Evolutionary conservation across 495 filamentous ascomycete species (phyloP).

Genomic region (Aspergillus funiculosus): DNA sequence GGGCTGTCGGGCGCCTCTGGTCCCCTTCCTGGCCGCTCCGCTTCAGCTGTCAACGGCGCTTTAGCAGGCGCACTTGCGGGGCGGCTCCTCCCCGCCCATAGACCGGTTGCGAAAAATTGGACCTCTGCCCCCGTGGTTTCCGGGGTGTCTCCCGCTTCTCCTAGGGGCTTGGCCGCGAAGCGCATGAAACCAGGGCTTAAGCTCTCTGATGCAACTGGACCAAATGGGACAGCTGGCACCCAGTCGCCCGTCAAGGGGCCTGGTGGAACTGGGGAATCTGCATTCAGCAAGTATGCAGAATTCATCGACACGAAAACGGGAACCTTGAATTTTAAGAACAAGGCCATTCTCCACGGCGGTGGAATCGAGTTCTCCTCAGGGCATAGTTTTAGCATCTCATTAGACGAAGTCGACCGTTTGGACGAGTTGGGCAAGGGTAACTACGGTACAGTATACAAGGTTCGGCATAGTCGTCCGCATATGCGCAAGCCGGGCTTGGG

Average conservation of each 20-base stretch:
- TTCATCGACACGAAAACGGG: slow-evolving; percentile 89
- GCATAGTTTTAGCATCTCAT: slow-evolving; percentile 84
- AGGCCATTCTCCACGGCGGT: slow-evolving; percentile 78
- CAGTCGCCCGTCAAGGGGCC: slow-evolving; percentile 15
- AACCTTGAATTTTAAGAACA: slow-evolving; percentile 87
- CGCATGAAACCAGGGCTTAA: slow-evolving; percentile 48
- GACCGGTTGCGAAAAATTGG: slow-evolving; percentile 45
- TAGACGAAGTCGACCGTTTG: slow-evolving; percentile 91
- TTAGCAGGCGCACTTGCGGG: slow-evolving; percentile 34
- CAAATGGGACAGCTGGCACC: slow-evolving; percentile 21
- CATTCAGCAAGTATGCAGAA: slow-evolving; percentile 86
- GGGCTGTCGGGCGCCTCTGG: slow-evolving; percentile 10
- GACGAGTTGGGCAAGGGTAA: slow-evolving; percentile 98
- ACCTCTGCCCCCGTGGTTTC: slow-evolving; percentile 45
- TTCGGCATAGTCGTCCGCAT: slow-evolving; percentile 74
- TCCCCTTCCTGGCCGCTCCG: slow-evolving; percentile 12
- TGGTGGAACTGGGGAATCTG: slow-evolving; percentile 45
- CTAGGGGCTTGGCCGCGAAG: slow-evolving; percentile 50
- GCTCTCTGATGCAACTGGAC: slow-evolving; percentile 45
- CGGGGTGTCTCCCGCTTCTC: slow-evolving; percentile 24
- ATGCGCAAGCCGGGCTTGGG: slow-evolving; percentile 76
- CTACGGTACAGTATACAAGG: slow-evolving; percentile 97
- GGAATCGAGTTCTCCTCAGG: slow-evolving; percentile 91
- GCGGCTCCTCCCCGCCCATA: slow-evolving; percentile 32
- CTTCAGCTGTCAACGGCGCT: slow-evolving; percentile 22